Base-by-base conservation (phyloP, 495 filamentous ascomycete genomes). In the Podospora didyma region DNA sequence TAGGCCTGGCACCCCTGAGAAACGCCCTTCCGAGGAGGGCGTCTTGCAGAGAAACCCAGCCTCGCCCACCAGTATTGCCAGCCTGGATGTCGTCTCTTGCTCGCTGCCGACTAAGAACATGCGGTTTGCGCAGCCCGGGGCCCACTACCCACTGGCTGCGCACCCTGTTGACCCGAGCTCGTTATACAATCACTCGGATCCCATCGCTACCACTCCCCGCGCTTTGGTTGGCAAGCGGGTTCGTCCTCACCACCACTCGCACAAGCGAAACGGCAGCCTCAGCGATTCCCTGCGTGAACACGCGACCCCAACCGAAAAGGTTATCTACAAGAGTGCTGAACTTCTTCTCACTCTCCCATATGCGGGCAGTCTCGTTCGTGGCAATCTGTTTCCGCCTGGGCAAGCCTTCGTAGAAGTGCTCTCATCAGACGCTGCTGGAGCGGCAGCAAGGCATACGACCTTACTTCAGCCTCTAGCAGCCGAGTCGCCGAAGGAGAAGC, bases 221-320 rank as follows among this genome's bases (percentile, higher is more conserved):
- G 73, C 79, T 17, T 66, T 82, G 3, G 73, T 72, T n/a, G 77
- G 77, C 51, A 82, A 82, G 54, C 74, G 77, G 20, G 73, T 77
- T 39, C 78, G 79, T 16, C 73, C 75, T 9, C 68, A 73, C 20
- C 68, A 73, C 20, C 66, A 66, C 7, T 65, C 72, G 3, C 79
- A 83, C 62, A 78, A 75, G 62, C 72, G 80, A 16, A 82, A 79
- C 57, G 75, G 71, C 41, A 82, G 80, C 61, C 69, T 96, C 57
- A 90, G 88, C 1, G 94, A 98, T 67, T 96, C 94, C 3, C 76
- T 93, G 54, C 80, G 92, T 65, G 92, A 96, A 10, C 86, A 89
- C 3, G 61, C 80, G 68, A 61, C 73, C 62, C 51, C 74, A 59
- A 68, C 74, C 1, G 75, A 85, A 71, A 74, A 69, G 57, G 70